A percentile compares a stretch with the other conserved stretches of the same genome.
Conservation (phyloP, 139 green algal genomes). For the Coelastrella sp. region DNA sequence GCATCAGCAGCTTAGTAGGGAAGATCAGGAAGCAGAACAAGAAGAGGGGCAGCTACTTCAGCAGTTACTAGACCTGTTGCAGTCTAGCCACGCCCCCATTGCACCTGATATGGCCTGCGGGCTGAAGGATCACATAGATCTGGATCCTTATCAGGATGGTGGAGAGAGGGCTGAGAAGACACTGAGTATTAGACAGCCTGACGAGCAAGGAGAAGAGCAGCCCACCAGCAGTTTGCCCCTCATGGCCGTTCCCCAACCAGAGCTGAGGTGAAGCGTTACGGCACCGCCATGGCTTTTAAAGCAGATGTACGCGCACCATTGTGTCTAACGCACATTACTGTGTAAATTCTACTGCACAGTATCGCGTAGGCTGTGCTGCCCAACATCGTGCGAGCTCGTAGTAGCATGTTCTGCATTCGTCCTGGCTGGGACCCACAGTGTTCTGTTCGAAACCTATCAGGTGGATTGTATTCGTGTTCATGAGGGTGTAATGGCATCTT, state of each 20-base stretch:
- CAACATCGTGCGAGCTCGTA: too few species aligned
- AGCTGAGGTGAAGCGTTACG: conserved; percentile 44
- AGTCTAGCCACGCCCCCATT: conserved; percentile 26
- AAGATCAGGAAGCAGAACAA: conserved; percentile 50
- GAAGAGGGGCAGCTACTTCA: conserved; percentile 32
- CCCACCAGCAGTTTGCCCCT: neutral
- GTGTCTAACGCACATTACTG: too few species aligned
- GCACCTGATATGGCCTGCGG: neutral
- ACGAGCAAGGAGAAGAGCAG: neutral
- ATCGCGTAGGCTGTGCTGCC: too few species aligned
- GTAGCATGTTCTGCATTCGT: too few species aligned
- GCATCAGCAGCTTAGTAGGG: conserved; percentile 46
- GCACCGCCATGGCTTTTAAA: too few species aligned
- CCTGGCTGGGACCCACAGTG: too few species aligned
- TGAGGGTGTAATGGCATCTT: too few species aligned
- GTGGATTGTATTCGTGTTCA: too few species aligned
- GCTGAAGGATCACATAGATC: conserved; percentile 37
- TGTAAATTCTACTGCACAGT: too few species aligned
- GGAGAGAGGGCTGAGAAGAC: conserved; percentile 10
- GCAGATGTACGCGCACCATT: too few species aligned
- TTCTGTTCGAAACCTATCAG: too few species aligned
- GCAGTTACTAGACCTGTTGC: conserved; percentile 42
- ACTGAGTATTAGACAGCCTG: neutral
- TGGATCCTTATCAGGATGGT: conserved; percentile 35
- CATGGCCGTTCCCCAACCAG: conserved; percentile 33